These are phyloP conservation scores for Mariannaea elegans DNA, from an alignment of 2,329 filamentous ascomycete genomes.

Conservation along the genomic window DNA sequence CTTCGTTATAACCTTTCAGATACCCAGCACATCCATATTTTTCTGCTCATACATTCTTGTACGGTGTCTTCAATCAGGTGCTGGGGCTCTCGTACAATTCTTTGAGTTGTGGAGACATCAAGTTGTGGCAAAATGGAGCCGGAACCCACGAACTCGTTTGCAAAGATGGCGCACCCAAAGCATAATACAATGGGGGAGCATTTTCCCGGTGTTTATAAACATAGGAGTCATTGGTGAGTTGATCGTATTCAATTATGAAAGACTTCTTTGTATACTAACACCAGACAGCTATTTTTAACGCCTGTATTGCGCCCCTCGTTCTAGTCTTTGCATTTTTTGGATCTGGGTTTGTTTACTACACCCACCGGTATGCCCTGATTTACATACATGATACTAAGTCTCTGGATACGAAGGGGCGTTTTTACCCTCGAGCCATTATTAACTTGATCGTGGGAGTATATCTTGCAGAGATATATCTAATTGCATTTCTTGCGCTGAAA, in stretches of 20 bases:
- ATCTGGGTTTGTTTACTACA: background rate
- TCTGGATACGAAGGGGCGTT: background rate
- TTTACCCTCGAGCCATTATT: background rate
- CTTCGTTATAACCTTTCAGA: background rate
- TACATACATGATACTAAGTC: background rate
- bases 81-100: background rate
- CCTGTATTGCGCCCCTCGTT: slow-evolving; percentile 1
- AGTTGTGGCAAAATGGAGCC: background rate
- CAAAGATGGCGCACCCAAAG: background rate
- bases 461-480: background rate
- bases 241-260: background rate
- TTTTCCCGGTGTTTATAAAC: background rate
- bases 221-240: slow-evolving; percentile 4
- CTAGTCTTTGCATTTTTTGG: background rate
- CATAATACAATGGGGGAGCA: background rate
- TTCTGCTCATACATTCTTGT: slow-evolving; percentile 4
- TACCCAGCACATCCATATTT: background rate
- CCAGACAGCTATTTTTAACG: background rate
- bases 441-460: background rate
- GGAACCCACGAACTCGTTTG: background rate
- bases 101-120: background rate
- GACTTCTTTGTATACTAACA: background rate
- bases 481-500: background rate
- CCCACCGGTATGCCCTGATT: slow-evolving; percentile 1
- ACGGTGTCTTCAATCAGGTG: background rate